Base-by-base conservation (phyloP, 2,329 filamentous ascomycete species). In the Cryphonectria parasitica region DNA sequence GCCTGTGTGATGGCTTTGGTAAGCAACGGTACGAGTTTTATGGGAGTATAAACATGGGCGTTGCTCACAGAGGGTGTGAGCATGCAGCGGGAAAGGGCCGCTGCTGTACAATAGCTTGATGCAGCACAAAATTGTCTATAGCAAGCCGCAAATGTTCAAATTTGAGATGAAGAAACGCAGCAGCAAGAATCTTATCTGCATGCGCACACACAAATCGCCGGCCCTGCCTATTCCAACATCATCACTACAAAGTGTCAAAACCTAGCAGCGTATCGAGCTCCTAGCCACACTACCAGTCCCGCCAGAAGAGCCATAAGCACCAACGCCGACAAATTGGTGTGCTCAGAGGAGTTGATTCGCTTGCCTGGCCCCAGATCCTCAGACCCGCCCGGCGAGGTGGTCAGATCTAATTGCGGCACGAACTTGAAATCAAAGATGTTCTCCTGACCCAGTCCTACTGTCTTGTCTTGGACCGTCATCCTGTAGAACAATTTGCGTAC, bases 341-440 rank as follows among this genome's bases (percentile, higher is more conserved):
- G 79, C 77, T 88, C 86, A 19, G 85, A 77, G 22, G 78, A 78
- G 6, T 78, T 80, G 31, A 64, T 15, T 3, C 67, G 58, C 49
- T 19, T 56, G 45, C 3, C 64, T 41, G 64, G 67, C 67, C 49
- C 43, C 28, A 36, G 31, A 63, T 49, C 52, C 54, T 43, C n/a
- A 41, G 62, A 54, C n/a, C 56, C 45, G 39, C 52, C 76, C 75
- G 17, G 74, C 66, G 31, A 74, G 75, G 80, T 82, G 62, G 78
- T 77, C 73, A 77, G 79, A 31, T 79, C 79, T 25, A 82, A 76
- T 36, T 78, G 77, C 0, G 91, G 91, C 13, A 91, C 82, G 76
- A 91, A 92, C 77, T 93, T 91, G 80, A 94, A 91, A 28, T 91
- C 88, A 76, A 94, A 94, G 11, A 81, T 83, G 1, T 87, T 88